Base-by-base conservation (phyloP, 179 eudicot species). In the Spinacia oleracea region DNA sequence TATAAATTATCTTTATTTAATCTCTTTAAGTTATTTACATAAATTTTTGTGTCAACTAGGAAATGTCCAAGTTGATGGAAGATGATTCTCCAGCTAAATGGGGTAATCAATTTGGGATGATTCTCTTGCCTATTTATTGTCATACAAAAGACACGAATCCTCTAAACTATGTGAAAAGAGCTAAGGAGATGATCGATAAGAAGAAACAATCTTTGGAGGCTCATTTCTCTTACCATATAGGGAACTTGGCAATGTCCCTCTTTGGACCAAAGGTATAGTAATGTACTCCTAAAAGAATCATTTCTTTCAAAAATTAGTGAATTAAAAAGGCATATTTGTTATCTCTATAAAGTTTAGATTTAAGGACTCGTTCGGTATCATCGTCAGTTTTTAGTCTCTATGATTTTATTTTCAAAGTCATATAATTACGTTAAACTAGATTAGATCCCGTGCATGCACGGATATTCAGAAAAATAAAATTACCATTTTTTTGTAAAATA, bases 51-150 rank as follows among this genome's bases (percentile, higher is more conserved):
- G 6, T 43, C 12, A n/a, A 20, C 23, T 38, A 90, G 98, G 97
- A 91, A 21, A 23, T 87, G 59, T 76, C 88, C 10, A 80, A 86
- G 58, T 72, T 90, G 83, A 87, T 87, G 91, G 78, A 76, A 46
- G 78, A 77, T 59, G 81, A 82, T 10, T 78, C 88, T n/a, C 77
- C 84, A 80, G 71, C 80, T 8, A 74, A 85, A 18, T 91, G 91
- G 89, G 96, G 96, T 20, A 93, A 91, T 82, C 84, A 89, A 84
- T 84, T 91, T 29, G 96, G 96, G 27, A 80, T 85, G 79, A 76
- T 92, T 50, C 77, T 88, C 2, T 77, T 92, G 56, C 93, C 97
- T 6, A 72, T 90, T 69, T 82, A 87, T 62, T 92, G 88, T 60
- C 89, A 85, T 42, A 82, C 53, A 51, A 72, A 42, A 50, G 69